Percentiles rank a stretch among this genome's conserved stretches.
Evolutionary conservation across 208 protist genomes (phyloP).

Genomic region (Crithidia bombi): DNA sequence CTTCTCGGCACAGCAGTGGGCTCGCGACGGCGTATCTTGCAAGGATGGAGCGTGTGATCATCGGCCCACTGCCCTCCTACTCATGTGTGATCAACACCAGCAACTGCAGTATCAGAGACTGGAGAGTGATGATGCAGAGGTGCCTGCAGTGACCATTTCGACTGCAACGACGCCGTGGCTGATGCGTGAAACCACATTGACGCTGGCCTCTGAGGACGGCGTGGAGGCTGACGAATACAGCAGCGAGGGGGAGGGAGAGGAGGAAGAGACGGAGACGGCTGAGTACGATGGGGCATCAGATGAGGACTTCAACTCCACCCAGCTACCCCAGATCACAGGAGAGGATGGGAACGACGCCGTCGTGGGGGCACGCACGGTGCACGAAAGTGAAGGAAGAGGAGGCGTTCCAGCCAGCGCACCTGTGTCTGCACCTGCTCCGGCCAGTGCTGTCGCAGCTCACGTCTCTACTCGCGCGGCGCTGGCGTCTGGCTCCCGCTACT

Average conservation of each 20-base stretch:
- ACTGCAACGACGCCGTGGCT: slow-evolving; percentile 13
- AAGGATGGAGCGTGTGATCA: not conserved
- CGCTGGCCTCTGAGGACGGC: not conserved
- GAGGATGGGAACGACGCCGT: not conserved
- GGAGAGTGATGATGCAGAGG: not conserved
- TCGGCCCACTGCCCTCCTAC: not conserved
- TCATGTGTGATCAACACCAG: not conserved
- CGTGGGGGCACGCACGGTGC: too few relatives aligned
- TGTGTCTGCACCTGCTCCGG: too few relatives aligned
- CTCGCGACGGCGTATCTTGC: not conserved
- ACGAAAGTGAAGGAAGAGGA: not conserved
- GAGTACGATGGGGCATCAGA: not conserved
- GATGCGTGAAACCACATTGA: not conserved
- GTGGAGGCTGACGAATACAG: slow-evolving; percentile 6
- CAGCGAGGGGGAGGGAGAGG: not conserved
- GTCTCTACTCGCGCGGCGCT: not conserved
- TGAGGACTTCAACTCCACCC: not conserved
- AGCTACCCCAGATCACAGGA: not conserved
- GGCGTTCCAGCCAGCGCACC: not conserved
- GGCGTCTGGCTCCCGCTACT: slow-evolving; percentile 15
- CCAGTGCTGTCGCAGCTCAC: not conserved
- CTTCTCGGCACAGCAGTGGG: slow-evolving; percentile 17
- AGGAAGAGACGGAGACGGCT: not conserved
- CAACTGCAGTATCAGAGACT: not conserved
- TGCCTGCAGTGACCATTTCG: not conserved